These are phyloP conservation scores for Ophiostoma tasmaniense DNA, from an alignment of 2,329 filamentous ascomycete species.

Conservation along the genomic window DNA sequence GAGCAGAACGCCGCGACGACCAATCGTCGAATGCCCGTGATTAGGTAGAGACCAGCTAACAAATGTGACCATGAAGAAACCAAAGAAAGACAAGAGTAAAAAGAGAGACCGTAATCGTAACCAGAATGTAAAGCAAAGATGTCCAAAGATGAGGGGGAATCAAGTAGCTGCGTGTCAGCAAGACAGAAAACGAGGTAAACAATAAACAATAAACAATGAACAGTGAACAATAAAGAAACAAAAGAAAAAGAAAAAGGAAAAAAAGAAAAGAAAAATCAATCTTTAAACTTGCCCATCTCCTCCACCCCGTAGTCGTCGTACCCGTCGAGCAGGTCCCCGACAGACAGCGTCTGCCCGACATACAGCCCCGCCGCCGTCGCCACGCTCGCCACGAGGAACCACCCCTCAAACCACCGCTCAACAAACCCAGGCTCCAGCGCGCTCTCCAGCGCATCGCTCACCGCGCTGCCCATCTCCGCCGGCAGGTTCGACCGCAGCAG, in stretches of 20 bases:
- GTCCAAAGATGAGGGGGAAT: not conserved
- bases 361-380: conserved; percentile 64
- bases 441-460: conserved; percentile 68
- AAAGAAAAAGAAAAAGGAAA: not conserved
- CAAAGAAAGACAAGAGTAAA: not conserved
- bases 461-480: conserved; percentile 64
- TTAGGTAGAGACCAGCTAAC: not conserved
- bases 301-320: conserved; percentile 55
- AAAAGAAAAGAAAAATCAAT: conserved; percentile 32
- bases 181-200: not conserved
- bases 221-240: not conserved
- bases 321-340: conserved; percentile 29
- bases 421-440: conserved; percentile 65
- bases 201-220: not conserved
- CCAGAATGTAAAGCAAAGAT: not conserved
- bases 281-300: conserved; percentile 64
- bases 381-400: conserved; percentile 64
- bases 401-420: conserved; percentile 79
- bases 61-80: not conserved
- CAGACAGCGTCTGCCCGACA: conserved; percentile 54
- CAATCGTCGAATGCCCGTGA: not conserved
- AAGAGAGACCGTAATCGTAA: not conserved
- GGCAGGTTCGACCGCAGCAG: conserved; percentile 72
- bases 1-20: not conserved
- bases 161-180: not conserved